Conservation (phyloP, 1,284 basidiomycete genomes). For the Trichosporon sp. region DNA sequence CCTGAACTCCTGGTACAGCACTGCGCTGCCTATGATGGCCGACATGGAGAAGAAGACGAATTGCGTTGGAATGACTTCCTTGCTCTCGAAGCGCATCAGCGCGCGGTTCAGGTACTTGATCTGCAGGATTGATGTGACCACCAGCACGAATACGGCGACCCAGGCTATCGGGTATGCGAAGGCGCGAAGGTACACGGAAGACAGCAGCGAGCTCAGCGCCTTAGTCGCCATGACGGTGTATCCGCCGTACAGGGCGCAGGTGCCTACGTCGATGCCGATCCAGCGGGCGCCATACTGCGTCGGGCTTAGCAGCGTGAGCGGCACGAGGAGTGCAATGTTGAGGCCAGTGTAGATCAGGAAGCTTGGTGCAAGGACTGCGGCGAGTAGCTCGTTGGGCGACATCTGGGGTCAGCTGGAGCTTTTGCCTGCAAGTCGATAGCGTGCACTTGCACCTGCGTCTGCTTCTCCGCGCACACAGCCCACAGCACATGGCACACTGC, state of each 20-base stretch:
- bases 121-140: constrained; percentile 77
- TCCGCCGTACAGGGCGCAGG: constrained; percentile 59
- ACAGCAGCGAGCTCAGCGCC: constrained; percentile 66
- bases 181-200: constrained; percentile 65
- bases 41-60: constrained; percentile 67
- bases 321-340: constrained; percentile 56
- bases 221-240: constrained; percentile 86
- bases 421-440: too few species aligned
- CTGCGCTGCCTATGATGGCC: constrained; percentile 85
- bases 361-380: constrained; percentile 62
- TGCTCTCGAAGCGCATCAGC: constrained; percentile 80
- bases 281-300: constrained; percentile 60
- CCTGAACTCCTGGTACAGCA: constrained; percentile 89
- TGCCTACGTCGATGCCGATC: constrained; percentile 79
- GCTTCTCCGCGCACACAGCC: not conserved
- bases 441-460: too few species aligned
- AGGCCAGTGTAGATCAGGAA: constrained; percentile 69
- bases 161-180: constrained; percentile 74
- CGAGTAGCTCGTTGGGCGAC: constrained; percentile 62
- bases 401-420: constrained; percentile 40
- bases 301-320: constrained; percentile 59
- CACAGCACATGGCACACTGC: not conserved
- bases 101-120: constrained; percentile 87
- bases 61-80: constrained; percentile 80
- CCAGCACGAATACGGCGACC: constrained; percentile 63